A percentile compares a stretch with the other conserved stretches of the same genome.
phyloP scores from a whole-genome alignment of 1,284 basidiomycete species.

The Pseudozyma sp. region DNA sequence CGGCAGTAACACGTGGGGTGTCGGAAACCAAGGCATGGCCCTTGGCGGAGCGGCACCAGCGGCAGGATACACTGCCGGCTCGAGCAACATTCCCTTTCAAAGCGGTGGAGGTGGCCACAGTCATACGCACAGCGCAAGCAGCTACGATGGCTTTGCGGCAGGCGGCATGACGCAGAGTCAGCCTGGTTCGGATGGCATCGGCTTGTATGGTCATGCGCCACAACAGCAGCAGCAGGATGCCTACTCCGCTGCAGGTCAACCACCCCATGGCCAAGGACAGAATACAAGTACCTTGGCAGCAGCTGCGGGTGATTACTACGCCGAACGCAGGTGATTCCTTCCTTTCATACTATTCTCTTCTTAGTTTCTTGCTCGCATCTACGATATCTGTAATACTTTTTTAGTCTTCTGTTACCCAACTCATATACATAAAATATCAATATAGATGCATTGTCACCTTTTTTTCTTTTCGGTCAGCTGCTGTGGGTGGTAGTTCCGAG shows the following conservation, averaged over 20 bases:
- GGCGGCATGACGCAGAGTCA: constrained; percentile 11
- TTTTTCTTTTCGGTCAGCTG: too few species aligned
- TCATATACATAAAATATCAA: not conserved
- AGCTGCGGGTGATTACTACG: constrained; percentile 36
- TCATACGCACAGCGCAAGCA: constrained; percentile 38
- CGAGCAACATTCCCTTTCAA: constrained; percentile 18
- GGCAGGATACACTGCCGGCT: constrained; percentile 11
- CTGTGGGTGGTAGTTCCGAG: too few species aligned
- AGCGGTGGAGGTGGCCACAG: constrained; percentile 15
- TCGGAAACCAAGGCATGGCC: constrained; percentile 32
- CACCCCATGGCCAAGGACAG: constrained; percentile 27
- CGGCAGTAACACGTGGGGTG: constrained; percentile 27
- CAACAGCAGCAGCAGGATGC: constrained; percentile 14
- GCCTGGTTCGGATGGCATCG: constrained; percentile 6
- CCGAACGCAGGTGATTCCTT: constrained; percentile 23
- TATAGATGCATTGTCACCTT: not conserved
- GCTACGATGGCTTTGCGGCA: constrained; percentile 30
- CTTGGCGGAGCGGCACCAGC: constrained; percentile 17
- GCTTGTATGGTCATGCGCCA: constrained; percentile 18
- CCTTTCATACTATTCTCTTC: not conserved
- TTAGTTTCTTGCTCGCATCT: constrained; percentile 1
- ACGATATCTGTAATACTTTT: constrained; percentile 10
- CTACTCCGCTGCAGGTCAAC: constrained; percentile 6
- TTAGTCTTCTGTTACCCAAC: not conserved
- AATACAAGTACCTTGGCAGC: constrained; percentile 40